A percentile compares a stretch with the other conserved stretches of the same genome.
phyloP scores from a whole-genome alignment of 2,329 filamentous ascomycete genomes.

The Peltaster fructicola region DNA sequence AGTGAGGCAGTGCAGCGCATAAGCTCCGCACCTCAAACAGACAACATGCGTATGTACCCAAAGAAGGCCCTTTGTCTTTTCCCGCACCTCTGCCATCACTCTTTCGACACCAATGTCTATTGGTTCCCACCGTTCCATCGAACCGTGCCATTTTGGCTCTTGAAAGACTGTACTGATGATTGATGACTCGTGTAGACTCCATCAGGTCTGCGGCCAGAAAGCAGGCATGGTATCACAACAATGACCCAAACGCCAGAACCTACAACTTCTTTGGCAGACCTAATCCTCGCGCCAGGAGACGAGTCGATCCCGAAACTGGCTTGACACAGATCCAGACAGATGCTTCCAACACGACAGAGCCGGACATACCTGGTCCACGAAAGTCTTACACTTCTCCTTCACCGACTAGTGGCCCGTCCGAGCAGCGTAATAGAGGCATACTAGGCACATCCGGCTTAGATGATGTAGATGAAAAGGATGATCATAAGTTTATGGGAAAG shows the following conservation, averaged over 20 bases:
- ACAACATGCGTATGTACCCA: conserved; percentile 2
- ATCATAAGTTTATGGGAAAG: conserved; percentile 2
- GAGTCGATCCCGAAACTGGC: conserved; percentile 10
- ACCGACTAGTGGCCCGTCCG: background rate
- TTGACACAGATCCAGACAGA: conserved; percentile 7
- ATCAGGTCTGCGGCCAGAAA: conserved; percentile 15
- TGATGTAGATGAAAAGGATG: background rate
- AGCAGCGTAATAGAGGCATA: background rate
- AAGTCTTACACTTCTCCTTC: conserved; percentile 11
- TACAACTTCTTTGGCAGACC: conserved; percentile 14
- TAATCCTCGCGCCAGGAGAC: conserved; percentile 5
- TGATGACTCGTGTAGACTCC: conserved; percentile 8
- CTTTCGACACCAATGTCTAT: background rate
- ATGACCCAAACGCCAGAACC: conserved; percentile 6
- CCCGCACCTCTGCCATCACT: background rate
- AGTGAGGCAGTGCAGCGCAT: background rate
- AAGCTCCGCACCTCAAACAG: background rate
- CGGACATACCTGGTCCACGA: conserved; percentile 4
- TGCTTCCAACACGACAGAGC: conserved; percentile 1
- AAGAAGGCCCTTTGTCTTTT: background rate
- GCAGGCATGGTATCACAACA: conserved; percentile 14
- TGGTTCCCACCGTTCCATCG: too few species aligned
- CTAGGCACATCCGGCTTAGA: background rate
- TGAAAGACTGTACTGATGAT: too few species aligned
- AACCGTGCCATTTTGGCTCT: too few species aligned